Evolutionary conservation across 352 stramenopile species (phyloP).

Genomic region (Globisporangium polare): DNA sequence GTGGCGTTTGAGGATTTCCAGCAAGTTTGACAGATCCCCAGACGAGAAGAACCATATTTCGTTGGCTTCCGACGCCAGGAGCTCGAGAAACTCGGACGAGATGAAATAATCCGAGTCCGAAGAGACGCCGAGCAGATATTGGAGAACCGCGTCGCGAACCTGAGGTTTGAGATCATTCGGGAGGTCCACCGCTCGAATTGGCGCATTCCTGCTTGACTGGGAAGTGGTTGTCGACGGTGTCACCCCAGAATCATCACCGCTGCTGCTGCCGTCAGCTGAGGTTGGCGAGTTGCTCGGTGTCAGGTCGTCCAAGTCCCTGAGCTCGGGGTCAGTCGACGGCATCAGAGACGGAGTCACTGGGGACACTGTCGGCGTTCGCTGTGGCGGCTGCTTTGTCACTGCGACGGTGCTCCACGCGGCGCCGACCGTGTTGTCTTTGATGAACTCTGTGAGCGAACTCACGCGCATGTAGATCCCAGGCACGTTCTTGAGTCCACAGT

Average conservation of each 20-base stretch:
- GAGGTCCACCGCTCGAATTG: constrained; percentile 4
- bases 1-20: constrained; percentile 11
- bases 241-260: too few relatives aligned
- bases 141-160: constrained; percentile 5
- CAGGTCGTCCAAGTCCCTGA: constrained; percentile 5
- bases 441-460: constrained; percentile 20
- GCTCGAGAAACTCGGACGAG: constrained; percentile 1
- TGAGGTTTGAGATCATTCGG: neutral
- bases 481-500: constrained; percentile 26
- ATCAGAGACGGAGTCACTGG: neutral
- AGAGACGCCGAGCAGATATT: constrained; percentile 3
- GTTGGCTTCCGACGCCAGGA: constrained; percentile 1
- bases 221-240: neutral
- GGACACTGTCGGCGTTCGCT: neutral
- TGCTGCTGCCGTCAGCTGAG: neutral
- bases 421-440: constrained; percentile 22
- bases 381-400: neutral
- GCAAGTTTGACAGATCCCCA: neutral
- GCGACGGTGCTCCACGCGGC: constrained; percentile 1
- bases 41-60: constrained; percentile 12
- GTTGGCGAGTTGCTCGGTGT: neutral
- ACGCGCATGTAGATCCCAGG: constrained; percentile 40
- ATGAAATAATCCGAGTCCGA: neutral
- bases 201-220: neutral
- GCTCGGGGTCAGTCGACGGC: neutral